These are phyloP conservation scores for Neurospora sp. DNA, from an alignment of 2,329 filamentous ascomycete genomes.

Conservation along the genomic window DNA sequence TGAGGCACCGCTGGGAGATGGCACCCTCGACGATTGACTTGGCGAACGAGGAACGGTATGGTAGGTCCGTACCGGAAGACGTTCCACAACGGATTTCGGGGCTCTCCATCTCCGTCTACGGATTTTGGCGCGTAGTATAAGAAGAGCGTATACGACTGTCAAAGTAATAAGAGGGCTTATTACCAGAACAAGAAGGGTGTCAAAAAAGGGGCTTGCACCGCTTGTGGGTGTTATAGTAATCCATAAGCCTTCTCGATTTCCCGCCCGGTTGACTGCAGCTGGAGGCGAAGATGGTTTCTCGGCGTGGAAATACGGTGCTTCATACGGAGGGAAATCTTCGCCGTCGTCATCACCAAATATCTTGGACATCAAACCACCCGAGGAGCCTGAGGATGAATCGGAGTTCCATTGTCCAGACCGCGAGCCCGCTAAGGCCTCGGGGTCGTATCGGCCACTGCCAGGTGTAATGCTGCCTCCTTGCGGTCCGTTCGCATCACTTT, in stretches of 20 bases:
- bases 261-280: conserved; percentile 3
- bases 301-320: conserved; percentile 18
- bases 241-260: conserved; percentile 68
- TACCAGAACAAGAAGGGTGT: conserved; percentile 92
- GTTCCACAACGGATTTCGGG: conserved; percentile 92
- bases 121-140: conserved; percentile 80
- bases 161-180: conserved; percentile 87
- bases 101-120: conserved; percentile 86
- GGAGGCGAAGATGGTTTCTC: conserved; percentile 9
- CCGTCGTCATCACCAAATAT: conserved; percentile 38
- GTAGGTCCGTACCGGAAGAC: conserved; percentile 89
- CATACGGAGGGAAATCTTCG: conserved; percentile 21
- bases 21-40: conserved; percentile 43
- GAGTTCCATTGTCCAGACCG: conserved; percentile 5
- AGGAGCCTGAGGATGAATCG: conserved; percentile 6
- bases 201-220: conserved; percentile 86
- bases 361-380: conserved; percentile 34
- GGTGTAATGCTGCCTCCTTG: conserved; percentile 61
- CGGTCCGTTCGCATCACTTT: conserved; percentile 26
- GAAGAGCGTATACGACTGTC: conserved; percentile 81
- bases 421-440: conserved; percentile 7
- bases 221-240: conserved; percentile 91
- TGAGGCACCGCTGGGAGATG: conserved; percentile 56
- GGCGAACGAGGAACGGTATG: conserved; percentile 66
- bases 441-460: conserved; percentile 60